phyloP scores from a whole-genome alignment of 768 basidiomycete genomes.

The Mycena chlorophos region DNA sequence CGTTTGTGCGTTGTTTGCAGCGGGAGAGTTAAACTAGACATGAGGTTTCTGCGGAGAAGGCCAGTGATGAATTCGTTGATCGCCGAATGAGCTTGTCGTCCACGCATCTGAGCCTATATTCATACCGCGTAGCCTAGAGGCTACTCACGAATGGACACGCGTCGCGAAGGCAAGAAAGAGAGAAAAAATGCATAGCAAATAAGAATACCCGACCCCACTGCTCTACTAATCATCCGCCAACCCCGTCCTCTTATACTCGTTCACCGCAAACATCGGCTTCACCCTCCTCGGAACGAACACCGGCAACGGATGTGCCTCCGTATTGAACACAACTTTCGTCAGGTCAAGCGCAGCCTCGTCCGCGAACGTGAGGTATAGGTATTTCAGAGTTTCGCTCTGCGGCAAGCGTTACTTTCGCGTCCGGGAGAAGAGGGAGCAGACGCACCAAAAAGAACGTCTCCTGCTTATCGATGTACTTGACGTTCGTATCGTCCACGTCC shows the following conservation, averaged over 20 bases:
- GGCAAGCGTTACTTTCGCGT: neutral
- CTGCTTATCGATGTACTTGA: conserved; percentile 80
- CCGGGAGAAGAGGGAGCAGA: conserved; percentile 9
- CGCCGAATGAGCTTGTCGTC: too few species aligned
- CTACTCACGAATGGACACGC: too few species aligned
- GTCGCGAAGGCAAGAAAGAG: too few species aligned
- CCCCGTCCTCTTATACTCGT: neutral
- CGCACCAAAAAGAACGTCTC: conserved; percentile 90
- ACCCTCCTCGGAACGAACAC: conserved; percentile 32
- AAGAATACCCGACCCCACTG: too few species aligned
- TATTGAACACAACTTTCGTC: conserved; percentile 86
- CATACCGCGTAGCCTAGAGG: too few species aligned
- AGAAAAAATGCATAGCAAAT: too few species aligned
- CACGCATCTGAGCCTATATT: too few species aligned
- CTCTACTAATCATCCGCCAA: neutral
- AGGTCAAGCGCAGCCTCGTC: conserved; percentile 71
- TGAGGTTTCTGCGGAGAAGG: too few species aligned
- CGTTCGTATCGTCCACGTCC: conserved; percentile 81
- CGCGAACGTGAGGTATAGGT: conserved; percentile 84
- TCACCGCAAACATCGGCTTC: conserved; percentile 3
- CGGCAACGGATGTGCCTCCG: conserved; percentile 57
- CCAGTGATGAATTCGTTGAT: too few species aligned
- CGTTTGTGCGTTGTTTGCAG: too few species aligned
- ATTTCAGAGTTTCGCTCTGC: conserved; percentile 89
- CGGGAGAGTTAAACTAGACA: too few species aligned